A percentile compares a stretch with the other conserved stretches of the same genome.
Conservation (phyloP, 768 basidiomycete genomes). For the Russula griseocarnosa region DNA sequence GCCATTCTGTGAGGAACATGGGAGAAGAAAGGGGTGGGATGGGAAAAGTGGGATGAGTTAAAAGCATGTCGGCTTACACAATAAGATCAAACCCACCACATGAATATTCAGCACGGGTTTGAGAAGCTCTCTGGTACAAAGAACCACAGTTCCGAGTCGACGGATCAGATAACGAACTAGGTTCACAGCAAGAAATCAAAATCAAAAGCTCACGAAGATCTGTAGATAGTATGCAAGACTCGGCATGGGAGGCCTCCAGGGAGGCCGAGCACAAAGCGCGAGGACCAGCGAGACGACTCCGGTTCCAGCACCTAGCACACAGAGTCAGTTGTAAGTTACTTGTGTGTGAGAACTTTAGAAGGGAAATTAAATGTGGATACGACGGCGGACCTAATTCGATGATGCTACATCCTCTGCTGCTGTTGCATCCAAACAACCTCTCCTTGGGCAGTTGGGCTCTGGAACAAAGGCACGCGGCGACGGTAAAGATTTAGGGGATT, state of each 20-base stretch:
- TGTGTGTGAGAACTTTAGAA: no score
- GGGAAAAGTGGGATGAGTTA: no score
- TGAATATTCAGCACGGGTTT: constrained; percentile 39
- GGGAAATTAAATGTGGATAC: no score
- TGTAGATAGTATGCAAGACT: constrained; percentile 27
- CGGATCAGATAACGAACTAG: no score
- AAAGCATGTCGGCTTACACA: constrained; percentile 47
- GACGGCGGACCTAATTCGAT: constrained; percentile 57
- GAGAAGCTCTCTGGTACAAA: no score
- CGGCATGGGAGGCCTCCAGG: constrained; percentile 10
- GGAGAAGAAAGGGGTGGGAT: not conserved
- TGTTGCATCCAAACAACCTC: constrained; percentile 39
- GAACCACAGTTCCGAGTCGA: no score
- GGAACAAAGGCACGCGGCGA: constrained; percentile 12
- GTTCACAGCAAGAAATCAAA: not conserved
- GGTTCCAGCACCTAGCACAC: constrained; percentile 77
- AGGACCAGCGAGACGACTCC: constrained; percentile 77
- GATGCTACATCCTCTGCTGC: constrained; percentile 40
- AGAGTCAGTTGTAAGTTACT: not conserved
- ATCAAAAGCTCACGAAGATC: constrained; percentile 24
- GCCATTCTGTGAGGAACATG: constrained; percentile 59
- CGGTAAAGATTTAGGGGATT: no score
- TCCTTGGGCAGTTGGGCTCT: constrained; percentile 35
- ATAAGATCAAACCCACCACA: constrained; percentile 53
- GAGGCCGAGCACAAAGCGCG: constrained; percentile 47